Percentiles rank a stretch among this genome's conserved stretches.
Conservation (phyloP, 345 rosid species). For the Rhodamnia argentea region DNA sequence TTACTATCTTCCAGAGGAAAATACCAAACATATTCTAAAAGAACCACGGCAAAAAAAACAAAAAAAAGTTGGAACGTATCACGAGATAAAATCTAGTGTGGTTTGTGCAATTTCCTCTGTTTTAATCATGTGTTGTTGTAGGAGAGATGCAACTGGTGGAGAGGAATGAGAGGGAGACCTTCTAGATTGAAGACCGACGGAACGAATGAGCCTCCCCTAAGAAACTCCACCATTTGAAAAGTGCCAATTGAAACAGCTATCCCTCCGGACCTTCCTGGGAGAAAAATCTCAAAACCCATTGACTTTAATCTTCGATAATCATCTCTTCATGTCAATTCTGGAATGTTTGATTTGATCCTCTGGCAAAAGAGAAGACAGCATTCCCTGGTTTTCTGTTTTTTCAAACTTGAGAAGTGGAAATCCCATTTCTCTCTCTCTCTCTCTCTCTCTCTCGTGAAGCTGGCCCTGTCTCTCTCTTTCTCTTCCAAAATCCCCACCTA, state of each 20-base stretch:
- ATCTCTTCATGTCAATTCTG: not conserved
- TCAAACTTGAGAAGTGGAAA: not conserved
- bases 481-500: not conserved
- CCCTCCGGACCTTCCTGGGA: not conserved
- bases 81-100: not conserved
- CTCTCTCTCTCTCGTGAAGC: not conserved
- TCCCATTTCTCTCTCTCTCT: not conserved
- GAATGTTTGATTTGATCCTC: not conserved
- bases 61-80: no score
- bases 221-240: not conserved
- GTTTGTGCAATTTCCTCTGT: not conserved
- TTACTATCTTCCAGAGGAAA: not conserved
- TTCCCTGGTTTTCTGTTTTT: not conserved
- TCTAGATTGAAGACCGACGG: not conserved
- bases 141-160: not conserved
- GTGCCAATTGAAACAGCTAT: not conserved
- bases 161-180: not conserved
- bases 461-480: not conserved
- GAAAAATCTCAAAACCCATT: not conserved
- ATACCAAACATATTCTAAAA: not conserved
- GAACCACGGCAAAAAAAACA: not conserved
- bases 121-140: not conserved
- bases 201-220: not conserved
- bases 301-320: not conserved
- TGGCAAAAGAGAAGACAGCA: not conserved